Conservation (phyloP, 2,329 filamentous ascomycete genomes). For the Aspergillus sp. region DNA sequence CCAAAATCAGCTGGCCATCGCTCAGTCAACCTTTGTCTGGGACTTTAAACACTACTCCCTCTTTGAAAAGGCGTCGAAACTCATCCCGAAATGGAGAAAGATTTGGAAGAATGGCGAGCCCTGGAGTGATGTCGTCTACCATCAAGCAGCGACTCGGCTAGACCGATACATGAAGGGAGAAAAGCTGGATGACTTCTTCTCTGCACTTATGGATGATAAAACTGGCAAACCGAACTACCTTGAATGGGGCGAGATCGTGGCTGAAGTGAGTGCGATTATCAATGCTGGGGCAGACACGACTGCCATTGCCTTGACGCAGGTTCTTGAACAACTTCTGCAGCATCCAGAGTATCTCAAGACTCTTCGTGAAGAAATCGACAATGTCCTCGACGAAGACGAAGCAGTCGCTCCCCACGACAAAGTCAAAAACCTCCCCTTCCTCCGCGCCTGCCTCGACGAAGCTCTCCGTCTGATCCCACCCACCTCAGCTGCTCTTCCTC, state of each 20-base stretch:
- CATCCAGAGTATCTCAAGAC: constrained; percentile 36
- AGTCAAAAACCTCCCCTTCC: constrained; percentile 45
- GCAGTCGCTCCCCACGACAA: constrained; percentile 45
- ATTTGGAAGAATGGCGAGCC: constrained; percentile 32
- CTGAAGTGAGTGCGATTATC: constrained; percentile 38
- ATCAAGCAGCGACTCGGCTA: constrained; percentile 32
- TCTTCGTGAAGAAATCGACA: constrained; percentile 41
- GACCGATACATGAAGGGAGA: constrained; percentile 38
- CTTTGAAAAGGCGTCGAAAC: constrained; percentile 40
- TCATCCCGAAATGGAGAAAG: constrained; percentile 35
- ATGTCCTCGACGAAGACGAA: constrained; percentile 36
- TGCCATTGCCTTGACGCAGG: constrained; percentile 48
- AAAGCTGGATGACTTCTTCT: constrained; percentile 54
- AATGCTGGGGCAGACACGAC: constrained; percentile 50
- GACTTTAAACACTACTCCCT: constrained; percentile 45
- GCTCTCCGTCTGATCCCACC: constrained; percentile 40
- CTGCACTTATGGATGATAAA: constrained; percentile 47
- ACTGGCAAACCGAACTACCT: constrained; percentile 38
- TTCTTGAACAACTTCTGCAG: constrained; percentile 47
- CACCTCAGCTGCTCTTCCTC: constrained; percentile 35
- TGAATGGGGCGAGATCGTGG: constrained; percentile 53
- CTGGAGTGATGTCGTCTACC: constrained; percentile 46
- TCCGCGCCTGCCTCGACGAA: constrained; percentile 49
- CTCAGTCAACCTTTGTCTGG: constrained; percentile 47
- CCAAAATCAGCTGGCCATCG: constrained; percentile 44